Percentiles rank a stretch among this genome's conserved stretches.
phyloP scores from a whole-genome alignment of 2,329 filamentous ascomycete species.

The Fusarium albosuccineum region DNA sequence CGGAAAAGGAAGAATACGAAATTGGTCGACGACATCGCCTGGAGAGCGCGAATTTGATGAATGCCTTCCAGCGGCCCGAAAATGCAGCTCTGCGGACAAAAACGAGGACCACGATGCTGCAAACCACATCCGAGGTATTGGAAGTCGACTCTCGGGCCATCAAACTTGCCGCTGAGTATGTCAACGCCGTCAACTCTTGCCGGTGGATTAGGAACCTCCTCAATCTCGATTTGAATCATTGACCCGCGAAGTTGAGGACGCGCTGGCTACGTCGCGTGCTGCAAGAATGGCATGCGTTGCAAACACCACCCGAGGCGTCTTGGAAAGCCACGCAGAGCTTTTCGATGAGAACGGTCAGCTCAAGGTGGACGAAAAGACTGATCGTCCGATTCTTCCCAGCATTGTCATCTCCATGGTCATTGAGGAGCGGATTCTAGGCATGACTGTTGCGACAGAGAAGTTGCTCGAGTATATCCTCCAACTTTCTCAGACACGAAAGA shows the following conservation, averaged over 20 bases:
- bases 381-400: conserved; percentile 50
- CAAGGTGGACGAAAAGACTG: conserved; percentile 41
- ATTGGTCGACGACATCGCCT: conserved; percentile 46
- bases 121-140: conserved; percentile 47
- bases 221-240: conserved; percentile 41
- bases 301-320: conserved; percentile 56
- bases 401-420: conserved; percentile 62
- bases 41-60: conserved; percentile 51
- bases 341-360: conserved; percentile 58
- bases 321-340: conserved; percentile 55
- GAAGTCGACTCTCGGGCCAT: conserved; percentile 42
- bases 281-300: conserved; percentile 44
- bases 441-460: conserved; percentile 46
- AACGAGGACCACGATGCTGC: conserved; percentile 50
- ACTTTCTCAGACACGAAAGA: conserved; percentile 52
- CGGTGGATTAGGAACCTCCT: conserved; percentile 47
- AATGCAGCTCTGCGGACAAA: conserved; percentile 48
- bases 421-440: conserved; percentile 56
- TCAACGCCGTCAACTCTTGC: conserved; percentile 47
- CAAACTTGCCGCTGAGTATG: conserved; percentile 39
- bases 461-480: conserved; percentile 54
- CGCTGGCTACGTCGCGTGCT: conserved; percentile 44
- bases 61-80: conserved; percentile 56
- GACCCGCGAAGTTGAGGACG: conserved; percentile 31
- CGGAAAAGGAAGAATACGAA: conserved; percentile 26